Evolutionary conservation across 176 grass and related monocot genomes (phyloP).

Genomic region (Musa acuminata): DNA sequence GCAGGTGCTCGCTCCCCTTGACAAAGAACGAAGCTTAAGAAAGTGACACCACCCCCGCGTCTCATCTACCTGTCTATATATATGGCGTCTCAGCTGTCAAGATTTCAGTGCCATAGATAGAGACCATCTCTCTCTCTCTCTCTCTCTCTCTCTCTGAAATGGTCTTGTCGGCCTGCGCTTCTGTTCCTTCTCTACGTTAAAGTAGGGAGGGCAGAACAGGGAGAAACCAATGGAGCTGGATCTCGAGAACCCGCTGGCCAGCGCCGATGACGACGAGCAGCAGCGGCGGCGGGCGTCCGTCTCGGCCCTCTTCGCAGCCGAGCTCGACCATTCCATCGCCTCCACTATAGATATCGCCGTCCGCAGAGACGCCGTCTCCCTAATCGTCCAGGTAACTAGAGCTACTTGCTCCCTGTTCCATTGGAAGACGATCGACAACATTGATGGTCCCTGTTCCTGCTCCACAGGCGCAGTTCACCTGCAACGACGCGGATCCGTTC

Average conservation of each 20-base stretch:
- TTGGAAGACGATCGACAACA: neutral
- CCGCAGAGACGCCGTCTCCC: conserved; percentile 37
- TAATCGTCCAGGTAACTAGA: conserved; percentile 60
- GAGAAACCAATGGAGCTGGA: conserved; percentile 22
- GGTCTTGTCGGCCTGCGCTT: too few species aligned
- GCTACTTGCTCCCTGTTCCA: too few species aligned
- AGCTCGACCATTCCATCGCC: conserved; percentile 32
- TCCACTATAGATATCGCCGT: conserved; percentile 23
- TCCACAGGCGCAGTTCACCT: conserved; percentile 44
- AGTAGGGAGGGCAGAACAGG: neutral
- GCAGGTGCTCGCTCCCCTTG: too few species aligned
- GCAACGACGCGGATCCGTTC: conserved; percentile 40
- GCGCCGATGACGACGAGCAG: conserved; percentile 42
- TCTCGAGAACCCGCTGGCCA: conserved; percentile 86
- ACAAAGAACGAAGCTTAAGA: too few species aligned
- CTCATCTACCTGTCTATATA: too few species aligned
- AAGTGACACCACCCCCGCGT: too few species aligned
- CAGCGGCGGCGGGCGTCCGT: conserved; percentile 33
- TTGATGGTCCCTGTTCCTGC: conserved; percentile 21
- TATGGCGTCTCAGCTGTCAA: too few species aligned
- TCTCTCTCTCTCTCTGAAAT: too few species aligned
- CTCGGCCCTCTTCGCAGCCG: conserved; percentile 40
- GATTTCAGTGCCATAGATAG: too few species aligned
- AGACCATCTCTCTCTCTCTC: too few species aligned
- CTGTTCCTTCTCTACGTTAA: too few species aligned